Evolutionary conservation across 1,139 yeast genomes (phyloP).

Genomic region (Saccharomyces hybrid): DNA sequence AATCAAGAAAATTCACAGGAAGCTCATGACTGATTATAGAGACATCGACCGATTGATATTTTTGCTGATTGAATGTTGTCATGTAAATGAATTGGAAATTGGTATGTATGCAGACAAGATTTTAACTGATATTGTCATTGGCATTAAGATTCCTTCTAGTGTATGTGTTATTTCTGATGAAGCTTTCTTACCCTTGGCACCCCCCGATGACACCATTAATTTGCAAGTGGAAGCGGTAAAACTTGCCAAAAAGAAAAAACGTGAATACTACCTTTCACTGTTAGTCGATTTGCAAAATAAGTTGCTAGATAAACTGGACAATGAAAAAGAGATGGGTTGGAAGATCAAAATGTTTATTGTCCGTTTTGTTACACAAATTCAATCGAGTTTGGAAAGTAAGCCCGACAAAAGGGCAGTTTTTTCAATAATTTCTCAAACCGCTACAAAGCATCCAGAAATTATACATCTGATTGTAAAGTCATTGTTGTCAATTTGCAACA

Average conservation of each 20-base stretch:
- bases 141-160: constrained; percentile 51
- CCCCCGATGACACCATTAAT: constrained; percentile 54
- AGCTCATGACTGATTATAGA: constrained; percentile 50
- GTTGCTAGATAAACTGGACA: constrained; percentile 31
- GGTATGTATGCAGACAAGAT: constrained; percentile 45
- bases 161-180: constrained; percentile 47
- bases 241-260: constrained; percentile 52
- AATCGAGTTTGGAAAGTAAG: constrained; percentile 47
- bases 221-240: constrained; percentile 49
- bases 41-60: constrained; percentile 42
- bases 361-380: constrained; percentile 47
- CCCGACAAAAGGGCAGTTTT: constrained; percentile 33
- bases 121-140: constrained; percentile 41
- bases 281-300: constrained; percentile 39
- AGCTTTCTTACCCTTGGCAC: constrained; percentile 43
- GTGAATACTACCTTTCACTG: constrained; percentile 38
- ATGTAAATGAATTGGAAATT: constrained; percentile 51
- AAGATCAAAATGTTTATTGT: constrained; percentile 51
- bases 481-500: constrained; percentile 48
- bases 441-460: constrained; percentile 67
- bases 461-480: constrained; percentile 61
- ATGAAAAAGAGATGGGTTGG: constrained; percentile 54
- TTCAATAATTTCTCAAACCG: constrained; percentile 46
- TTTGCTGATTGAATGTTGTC: constrained; percentile 49
- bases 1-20: constrained; percentile 46